A percentile compares a stretch with the other conserved stretches of the same genome.
phyloP scores from a whole-genome alignment of 2,329 filamentous ascomycete genomes.

The Diaporthe vaccinii region DNA sequence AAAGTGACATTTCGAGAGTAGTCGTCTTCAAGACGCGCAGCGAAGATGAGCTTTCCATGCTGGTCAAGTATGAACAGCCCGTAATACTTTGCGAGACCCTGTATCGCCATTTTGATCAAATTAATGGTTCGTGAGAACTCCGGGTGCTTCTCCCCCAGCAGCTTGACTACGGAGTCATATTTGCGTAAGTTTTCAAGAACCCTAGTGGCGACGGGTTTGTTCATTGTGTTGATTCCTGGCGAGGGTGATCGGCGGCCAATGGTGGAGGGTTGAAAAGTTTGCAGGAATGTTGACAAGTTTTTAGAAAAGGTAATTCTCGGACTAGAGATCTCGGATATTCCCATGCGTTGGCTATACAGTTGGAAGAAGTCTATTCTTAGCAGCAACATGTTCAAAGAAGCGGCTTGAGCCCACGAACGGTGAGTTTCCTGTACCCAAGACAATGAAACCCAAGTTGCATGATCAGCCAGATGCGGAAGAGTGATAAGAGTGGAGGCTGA shows the following conservation, averaged over 20 bases:
- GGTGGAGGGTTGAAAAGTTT: background rate
- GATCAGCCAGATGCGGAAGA: background rate
- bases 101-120: background rate
- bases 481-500: background rate
- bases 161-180: background rate
- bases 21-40: background rate
- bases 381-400: conserved; percentile 5
- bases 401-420: background rate
- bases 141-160: background rate
- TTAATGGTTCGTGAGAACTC: background rate
- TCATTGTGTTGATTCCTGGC: background rate
- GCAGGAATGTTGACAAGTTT: background rate
- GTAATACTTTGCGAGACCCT: background rate
- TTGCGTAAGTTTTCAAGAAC: background rate
- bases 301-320: background rate
- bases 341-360: background rate
- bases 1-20: conserved; percentile 2
- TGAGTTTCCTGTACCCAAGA: background rate
- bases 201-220: background rate
- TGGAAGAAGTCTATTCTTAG: background rate
- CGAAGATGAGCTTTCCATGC: background rate
- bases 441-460: background rate
- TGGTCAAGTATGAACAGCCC: background rate
- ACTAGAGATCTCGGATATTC: background rate
- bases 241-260: background rate